Evolutionary conservation across 2,329 filamentous ascomycete genomes (phyloP).

Genomic region (Tolypocladium album): DNA sequence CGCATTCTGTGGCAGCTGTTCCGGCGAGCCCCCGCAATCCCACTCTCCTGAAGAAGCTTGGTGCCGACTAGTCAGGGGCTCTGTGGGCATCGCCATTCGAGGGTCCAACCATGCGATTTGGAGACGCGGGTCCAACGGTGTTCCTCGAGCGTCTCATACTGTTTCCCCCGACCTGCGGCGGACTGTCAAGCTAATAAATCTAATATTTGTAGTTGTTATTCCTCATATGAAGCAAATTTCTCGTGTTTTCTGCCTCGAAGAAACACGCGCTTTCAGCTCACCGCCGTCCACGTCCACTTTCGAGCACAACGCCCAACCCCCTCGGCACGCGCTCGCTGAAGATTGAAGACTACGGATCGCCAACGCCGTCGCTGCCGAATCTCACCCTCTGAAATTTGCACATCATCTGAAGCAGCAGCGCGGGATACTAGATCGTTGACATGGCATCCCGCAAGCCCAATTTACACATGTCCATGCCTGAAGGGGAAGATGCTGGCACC

Average conservation of each 20-base stretch:
- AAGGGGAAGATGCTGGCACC: neutral
- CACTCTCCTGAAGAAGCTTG: neutral
- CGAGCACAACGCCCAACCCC: neutral
- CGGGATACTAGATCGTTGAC: neutral
- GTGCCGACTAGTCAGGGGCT: slow-evolving; percentile 1
- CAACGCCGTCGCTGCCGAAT: neutral
- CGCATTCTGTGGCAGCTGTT: neutral
- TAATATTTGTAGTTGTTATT: too few relatives aligned
- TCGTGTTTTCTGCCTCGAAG: neutral
- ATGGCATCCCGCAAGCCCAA: slow-evolving; percentile 17
- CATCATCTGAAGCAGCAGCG: neutral
- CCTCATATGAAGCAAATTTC: too few relatives aligned
- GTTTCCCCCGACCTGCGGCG: neutral
- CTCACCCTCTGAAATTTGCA: neutral
- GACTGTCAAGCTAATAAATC: neutral
- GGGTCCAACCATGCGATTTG: neutral
- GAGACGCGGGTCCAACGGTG: neutral
- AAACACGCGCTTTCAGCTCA: neutral
- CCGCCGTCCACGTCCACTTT: neutral
- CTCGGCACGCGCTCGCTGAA: neutral
- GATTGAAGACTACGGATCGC: neutral
- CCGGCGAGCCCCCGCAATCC: neutral
- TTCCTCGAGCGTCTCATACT: neutral
- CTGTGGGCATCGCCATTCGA: neutral
- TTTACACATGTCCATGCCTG: slow-evolving; percentile 4